A percentile compares a stretch with the other conserved stretches of the same genome.
These are phyloP conservation scores for Nemophila menziesii DNA, from an alignment of 257 asterid species.

Conservation along the genomic window DNA sequence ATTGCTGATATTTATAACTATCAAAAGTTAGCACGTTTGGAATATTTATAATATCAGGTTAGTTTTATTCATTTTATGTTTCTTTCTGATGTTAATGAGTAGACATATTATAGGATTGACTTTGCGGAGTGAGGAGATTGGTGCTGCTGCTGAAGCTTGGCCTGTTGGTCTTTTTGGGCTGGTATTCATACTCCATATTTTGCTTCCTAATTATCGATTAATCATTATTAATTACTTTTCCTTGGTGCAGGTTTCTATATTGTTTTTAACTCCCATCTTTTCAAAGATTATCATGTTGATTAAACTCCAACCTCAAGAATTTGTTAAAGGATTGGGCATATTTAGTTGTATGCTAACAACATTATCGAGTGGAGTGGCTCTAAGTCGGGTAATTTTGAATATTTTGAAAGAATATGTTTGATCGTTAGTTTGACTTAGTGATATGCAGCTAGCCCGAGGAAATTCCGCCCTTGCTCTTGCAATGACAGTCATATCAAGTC, in stretches of 20 bases:
- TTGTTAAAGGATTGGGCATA: slow-evolving; percentile 90
- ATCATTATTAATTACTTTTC: slow-evolving; percentile 4
- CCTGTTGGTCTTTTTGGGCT: slow-evolving; percentile 90
- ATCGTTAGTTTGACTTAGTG: slow-evolving; percentile 41
- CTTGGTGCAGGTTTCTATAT: slow-evolving; percentile 62
- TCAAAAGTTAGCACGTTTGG: slow-evolving; percentile 83
- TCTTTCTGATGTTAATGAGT: not conserved
- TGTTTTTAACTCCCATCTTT: slow-evolving; percentile 62
- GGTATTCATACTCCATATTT: slow-evolving; percentile 19
- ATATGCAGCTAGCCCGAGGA: slow-evolving; percentile 85
- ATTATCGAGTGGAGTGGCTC: slow-evolving; percentile 89
- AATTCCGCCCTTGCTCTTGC: slow-evolving; percentile 95
- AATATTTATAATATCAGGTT: slow-evolving; percentile 76
- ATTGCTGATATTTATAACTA: slow-evolving; percentile 56
- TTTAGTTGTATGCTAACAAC: slow-evolving; percentile 95
- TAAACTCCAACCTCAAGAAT: too few species aligned
- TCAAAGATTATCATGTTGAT: slow-evolving; percentile 68
- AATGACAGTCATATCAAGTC: slow-evolving; percentile 76
- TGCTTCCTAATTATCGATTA: slow-evolving; percentile 9
- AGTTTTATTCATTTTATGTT: slow-evolving; percentile 7
- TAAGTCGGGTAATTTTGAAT: slow-evolving; percentile 70
- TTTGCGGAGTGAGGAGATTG: slow-evolving; percentile 65
- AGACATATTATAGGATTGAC: slow-evolving; percentile 59
- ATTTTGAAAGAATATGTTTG: too few species aligned
- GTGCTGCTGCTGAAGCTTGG: slow-evolving; percentile 94